Base-by-base conservation (phyloP, 345 rosid species). In the Adansonia digitata region DNA sequence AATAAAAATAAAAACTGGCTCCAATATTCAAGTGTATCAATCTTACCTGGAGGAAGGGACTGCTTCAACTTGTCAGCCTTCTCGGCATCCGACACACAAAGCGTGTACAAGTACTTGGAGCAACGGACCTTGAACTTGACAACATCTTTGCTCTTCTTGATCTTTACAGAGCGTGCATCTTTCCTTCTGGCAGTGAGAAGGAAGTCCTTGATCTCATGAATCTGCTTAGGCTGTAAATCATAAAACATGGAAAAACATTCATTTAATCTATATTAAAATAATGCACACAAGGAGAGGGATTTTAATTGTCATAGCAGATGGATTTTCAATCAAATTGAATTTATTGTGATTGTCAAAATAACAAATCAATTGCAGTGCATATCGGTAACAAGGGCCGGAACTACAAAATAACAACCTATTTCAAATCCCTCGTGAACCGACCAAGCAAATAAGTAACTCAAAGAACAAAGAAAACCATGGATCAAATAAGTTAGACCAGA, bases 31-130 rank as follows among this genome's bases (percentile, higher is more conserved):
- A n/a, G n/a, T n/a, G n/a, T n/a, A n/a, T n/a, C n/a, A n/a, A n/a
- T n/a, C n/a, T n/a, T 40, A 92, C 98, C 97, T 84, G 98, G 98
- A 69, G 98, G 98, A 81, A 94, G 97, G 73, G 98, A 92, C 65
- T 92, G 98, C 84, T 91, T 92, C 88, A 91, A 87, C 87, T 94
- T 94, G 78, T 91, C 94, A 0, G 98, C 98, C 85, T 92, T 92
- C 86, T 92, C 95, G 2, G 85, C 74, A 79, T 94, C 98, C 7
- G 89, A 88, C 63, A 94, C 97, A 11, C 97, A 91, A 12, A 91
- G 95, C 0, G 98, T 92, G 88, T 92, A 91, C 74, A 94, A 89
- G 81, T 91, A 94, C 86, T 86, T 91, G 74, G 98, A 92, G 83
- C 97, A 94, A 34, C 98, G 87, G 39, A 94, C 97, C 91, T 92